phyloP scores from a whole-genome alignment of 2,329 filamentous ascomycete genomes.

The Rutstroemia sp. region DNA sequence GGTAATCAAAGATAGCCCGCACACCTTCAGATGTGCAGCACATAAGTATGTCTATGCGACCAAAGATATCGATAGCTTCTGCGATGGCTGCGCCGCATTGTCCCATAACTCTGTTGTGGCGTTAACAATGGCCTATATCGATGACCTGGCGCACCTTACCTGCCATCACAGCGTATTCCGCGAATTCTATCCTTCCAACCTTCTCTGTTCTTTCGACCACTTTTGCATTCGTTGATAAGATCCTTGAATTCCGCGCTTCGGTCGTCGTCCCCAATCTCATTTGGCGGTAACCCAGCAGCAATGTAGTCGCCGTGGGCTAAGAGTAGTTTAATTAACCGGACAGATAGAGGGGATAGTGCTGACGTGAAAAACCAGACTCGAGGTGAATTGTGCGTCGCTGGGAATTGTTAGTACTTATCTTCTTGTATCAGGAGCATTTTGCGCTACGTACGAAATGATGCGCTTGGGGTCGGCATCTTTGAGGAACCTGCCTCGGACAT shows the following conservation, averaged over 20 bases:
- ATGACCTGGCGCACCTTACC: neutral
- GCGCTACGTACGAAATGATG: conserved; percentile 24
- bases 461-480: conserved; percentile 19
- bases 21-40: conserved; percentile 82
- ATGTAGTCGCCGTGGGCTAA: conserved; percentile 90
- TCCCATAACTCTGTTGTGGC: conserved; percentile 27
- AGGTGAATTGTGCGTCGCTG: conserved; percentile 60
- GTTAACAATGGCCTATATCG: neutral
- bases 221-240: conserved; percentile 65
- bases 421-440: neutral
- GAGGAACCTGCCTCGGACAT: conserved; percentile 36
- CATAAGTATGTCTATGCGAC: conserved; percentile 80
- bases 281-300: conserved; percentile 71
- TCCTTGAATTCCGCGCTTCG: conserved; percentile 73
- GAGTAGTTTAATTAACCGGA: conserved; percentile 72
- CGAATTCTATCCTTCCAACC: conserved; percentile 76
- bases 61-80: conserved; percentile 77
- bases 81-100: conserved; percentile 63
- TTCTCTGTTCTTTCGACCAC: conserved; percentile 54
- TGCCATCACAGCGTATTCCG: conserved; percentile 56
- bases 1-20: conserved; percentile 2
- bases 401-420: conserved; percentile 9
- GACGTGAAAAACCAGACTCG: conserved; percentile 91
- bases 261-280: conserved; percentile 69
- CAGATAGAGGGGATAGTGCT: conserved; percentile 75